phyloP scores from a whole-genome alignment of 2,329 filamentous ascomycete species.

The Apiospora phragmitis region DNA sequence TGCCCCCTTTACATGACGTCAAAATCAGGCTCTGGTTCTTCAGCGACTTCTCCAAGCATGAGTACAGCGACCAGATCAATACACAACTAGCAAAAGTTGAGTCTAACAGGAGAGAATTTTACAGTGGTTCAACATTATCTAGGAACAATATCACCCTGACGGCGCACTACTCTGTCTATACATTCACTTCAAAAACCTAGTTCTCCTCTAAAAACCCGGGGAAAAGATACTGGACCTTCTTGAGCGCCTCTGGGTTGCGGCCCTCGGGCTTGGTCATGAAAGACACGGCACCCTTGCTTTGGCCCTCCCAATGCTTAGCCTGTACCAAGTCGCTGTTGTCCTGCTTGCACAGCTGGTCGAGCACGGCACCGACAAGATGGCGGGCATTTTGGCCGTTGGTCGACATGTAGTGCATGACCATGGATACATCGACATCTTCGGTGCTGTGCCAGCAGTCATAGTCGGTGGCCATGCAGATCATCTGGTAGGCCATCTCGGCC shows the following conservation, averaged over 20 bases:
- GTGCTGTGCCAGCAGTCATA: slow-evolving; percentile 96
- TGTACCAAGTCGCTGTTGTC: slow-evolving; percentile 74
- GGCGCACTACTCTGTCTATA: neutral
- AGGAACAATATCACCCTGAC: neutral
- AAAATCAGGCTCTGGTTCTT: neutral
- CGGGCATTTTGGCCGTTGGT: slow-evolving; percentile 88
- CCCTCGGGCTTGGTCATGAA: slow-evolving; percentile 81
- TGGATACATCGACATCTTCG: slow-evolving; percentile 87
- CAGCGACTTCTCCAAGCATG: too few species aligned
- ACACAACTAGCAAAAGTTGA: neutral
- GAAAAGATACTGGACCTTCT: slow-evolving; percentile 85
- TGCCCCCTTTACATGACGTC: neutral
- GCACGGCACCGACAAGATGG: slow-evolving; percentile 78
- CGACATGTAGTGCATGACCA: slow-evolving; percentile 97
- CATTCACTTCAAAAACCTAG: slow-evolving; percentile 16
- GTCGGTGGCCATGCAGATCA: slow-evolving; percentile 99
- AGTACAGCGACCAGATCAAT: neutral
- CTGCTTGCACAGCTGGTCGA: slow-evolving; percentile 80
- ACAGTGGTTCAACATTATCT: neutral
- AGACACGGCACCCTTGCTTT: slow-evolving; percentile 73
- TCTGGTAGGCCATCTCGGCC: slow-evolving; percentile 94
- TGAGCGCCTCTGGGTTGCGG: slow-evolving; percentile 70
- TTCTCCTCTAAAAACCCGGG: slow-evolving; percentile 67
- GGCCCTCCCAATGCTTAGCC: slow-evolving; percentile 79
- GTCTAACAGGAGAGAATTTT: neutral